phyloP scores from a whole-genome alignment of 257 asterid genomes.

The Schizonepeta tenuifolia region DNA sequence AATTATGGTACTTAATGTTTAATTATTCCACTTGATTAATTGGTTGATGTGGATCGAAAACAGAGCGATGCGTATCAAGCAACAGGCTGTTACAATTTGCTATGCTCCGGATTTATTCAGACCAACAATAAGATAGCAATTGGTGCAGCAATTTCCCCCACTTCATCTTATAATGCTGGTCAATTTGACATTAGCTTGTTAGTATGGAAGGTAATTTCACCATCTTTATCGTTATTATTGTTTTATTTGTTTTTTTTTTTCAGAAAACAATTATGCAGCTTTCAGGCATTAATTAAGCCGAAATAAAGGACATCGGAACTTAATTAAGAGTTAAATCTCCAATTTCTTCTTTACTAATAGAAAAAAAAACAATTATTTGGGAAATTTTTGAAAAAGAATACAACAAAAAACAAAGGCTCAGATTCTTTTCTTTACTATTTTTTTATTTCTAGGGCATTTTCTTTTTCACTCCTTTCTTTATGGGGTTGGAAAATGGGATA shows the following conservation, averaged over 20 bases:
- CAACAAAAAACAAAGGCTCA: background rate
- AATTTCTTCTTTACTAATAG: background rate
- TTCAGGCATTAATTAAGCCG: background rate
- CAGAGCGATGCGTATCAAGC: conserved; percentile 96
- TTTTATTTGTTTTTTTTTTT: background rate
- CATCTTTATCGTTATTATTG: background rate
- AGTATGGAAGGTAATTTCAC: conserved; percentile 77
- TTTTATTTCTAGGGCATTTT: conserved; percentile 2
- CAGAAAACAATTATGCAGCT: too few relatives aligned
- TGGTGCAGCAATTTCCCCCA: conserved; percentile 95
- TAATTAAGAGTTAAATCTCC: background rate
- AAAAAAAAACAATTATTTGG: background rate
- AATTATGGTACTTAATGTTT: conserved; percentile 18
- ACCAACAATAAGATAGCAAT: conserved; percentile 79
- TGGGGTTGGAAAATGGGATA: conserved; percentile 25
- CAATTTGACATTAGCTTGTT: conserved; percentile 88
- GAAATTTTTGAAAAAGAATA: background rate
- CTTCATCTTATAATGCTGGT: conserved; percentile 70
- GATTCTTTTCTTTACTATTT: background rate
- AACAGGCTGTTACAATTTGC: conserved; percentile 90
- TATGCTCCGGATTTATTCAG: conserved; percentile 93
- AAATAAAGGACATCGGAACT: too few relatives aligned
- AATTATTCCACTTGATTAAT: conserved; percentile 26
- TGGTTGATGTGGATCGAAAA: background rate
- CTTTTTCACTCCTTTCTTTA: background rate